Conservation (phyloP, 2,329 filamentous ascomycete genomes). For the Fusarium hostae region DNA sequence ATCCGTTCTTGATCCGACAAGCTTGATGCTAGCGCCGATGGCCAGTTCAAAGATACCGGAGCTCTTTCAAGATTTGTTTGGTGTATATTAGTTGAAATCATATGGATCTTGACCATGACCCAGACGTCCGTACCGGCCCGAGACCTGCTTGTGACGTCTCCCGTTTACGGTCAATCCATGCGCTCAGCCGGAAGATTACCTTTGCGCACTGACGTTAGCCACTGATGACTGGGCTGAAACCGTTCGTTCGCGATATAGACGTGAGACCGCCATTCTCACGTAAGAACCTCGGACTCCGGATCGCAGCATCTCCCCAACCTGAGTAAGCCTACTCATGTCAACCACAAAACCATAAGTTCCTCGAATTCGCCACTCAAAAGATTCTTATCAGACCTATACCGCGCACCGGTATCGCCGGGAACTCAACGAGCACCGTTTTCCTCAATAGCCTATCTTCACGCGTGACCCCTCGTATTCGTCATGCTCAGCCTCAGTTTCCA, state of each 20-base stretch:
- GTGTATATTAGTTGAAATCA: neutral
- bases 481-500: neutral
- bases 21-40: fast-evolving
- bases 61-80: neutral
- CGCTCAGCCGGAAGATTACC: neutral
- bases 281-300: neutral
- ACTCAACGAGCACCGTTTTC: no score
- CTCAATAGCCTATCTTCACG: neutral
- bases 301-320: neutral
- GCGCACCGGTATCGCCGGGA: neutral
- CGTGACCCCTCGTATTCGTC: neutral
- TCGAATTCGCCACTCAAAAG: no score
- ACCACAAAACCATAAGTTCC: neutral
- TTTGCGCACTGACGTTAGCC: neutral
- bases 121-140: neutral
- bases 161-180: fast-evolving
- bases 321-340: neutral
- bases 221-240: neutral
- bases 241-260: no score
- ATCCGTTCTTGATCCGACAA: neutral
- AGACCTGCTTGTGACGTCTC: neutral
- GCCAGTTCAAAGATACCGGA: fast-evolving
- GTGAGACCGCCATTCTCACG: neutral
- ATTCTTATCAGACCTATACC: neutral
- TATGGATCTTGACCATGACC: neutral